phyloP scores from a whole-genome alignment of 768 basidiomycete genomes.

The Tubosaeta sp. region DNA sequence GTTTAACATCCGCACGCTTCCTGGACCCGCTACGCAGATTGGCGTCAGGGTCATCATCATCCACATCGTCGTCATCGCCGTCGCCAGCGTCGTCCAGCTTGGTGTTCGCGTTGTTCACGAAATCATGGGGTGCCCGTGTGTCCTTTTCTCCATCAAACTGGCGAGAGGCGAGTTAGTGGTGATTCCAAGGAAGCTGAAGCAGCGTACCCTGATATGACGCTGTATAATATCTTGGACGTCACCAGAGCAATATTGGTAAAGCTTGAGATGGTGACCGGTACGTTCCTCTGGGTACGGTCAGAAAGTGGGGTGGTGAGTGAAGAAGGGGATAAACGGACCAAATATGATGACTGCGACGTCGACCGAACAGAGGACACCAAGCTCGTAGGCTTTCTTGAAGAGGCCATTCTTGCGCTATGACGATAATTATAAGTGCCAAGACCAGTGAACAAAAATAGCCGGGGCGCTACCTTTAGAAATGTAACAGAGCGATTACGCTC shows the following conservation, averaged over 20 bases:
- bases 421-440: slow-evolving; percentile 38
- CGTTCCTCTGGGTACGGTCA: slow-evolving; percentile 55
- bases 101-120: slow-evolving; percentile 34
- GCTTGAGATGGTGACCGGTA: slow-evolving; percentile 73
- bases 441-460: slow-evolving; percentile 56
- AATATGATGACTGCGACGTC: slow-evolving; percentile 89
- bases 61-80: slow-evolving; percentile 36
- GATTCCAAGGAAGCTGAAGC: slow-evolving; percentile 1
- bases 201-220: slow-evolving; percentile 52
- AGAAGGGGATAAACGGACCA: slow-evolving; percentile 40
- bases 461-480: slow-evolving; percentile 74
- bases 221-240: slow-evolving; percentile 69
- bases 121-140: slow-evolving; percentile 46
- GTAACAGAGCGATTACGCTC: slow-evolving; percentile 90
- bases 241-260: slow-evolving; percentile 76
- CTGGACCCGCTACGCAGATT: slow-evolving; percentile 15
- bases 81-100: slow-evolving; percentile 36
- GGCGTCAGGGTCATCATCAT: slow-evolving; percentile 30
- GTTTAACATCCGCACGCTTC: slow-evolving; percentile 24
- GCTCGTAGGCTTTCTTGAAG: slow-evolving; percentile 89
- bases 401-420: slow-evolving; percentile 80
- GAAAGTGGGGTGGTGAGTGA: not conserved
- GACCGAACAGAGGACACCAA: slow-evolving; percentile 85
- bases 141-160: slow-evolving; percentile 54
- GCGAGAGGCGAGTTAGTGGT: not conserved